These are phyloP conservation scores for Alloteropsis semialata DNA, from an alignment of 176 grass and related monocot genomes.

Conservation along the genomic window DNA sequence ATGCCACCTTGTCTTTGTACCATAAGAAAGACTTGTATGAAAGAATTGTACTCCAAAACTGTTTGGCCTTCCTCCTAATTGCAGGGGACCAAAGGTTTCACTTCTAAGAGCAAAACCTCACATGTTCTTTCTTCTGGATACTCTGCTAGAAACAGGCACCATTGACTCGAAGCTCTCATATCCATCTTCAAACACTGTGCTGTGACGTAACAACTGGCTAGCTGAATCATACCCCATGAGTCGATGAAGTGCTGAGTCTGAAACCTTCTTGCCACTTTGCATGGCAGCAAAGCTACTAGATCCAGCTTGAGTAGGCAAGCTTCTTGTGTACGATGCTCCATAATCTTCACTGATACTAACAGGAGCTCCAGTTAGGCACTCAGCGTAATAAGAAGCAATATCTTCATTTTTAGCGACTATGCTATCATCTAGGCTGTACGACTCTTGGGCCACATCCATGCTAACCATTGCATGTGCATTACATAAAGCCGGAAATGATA, in stretches of 20 bases:
- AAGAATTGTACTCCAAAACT: not conserved
- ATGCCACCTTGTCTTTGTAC: not conserved
- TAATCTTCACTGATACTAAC: conserved; percentile 35
- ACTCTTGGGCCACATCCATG: conserved; percentile 9
- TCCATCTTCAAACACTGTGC: conserved; percentile 41
- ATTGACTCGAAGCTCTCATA: conserved; percentile 66
- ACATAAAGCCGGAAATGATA: conserved; percentile 53
- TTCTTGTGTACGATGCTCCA: conserved; percentile 52
- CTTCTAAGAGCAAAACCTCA: conserved; percentile 13
- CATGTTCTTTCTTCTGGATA: conserved; percentile 49
- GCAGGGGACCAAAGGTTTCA: not conserved
- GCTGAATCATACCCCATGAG: conserved; percentile 98
- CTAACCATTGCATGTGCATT: not conserved
- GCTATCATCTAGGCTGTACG: not conserved
- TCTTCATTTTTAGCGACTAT: conserved; percentile 6
- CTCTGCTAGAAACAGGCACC: conserved; percentile 48
- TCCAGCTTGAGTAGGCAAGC: conserved; percentile 38
- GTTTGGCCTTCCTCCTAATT: not conserved
- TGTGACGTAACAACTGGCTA: conserved; percentile 63
- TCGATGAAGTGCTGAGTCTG: conserved; percentile 59
- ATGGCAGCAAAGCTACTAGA: conserved; percentile 15
- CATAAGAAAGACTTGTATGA: not conserved
- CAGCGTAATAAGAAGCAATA: conserved; percentile 32
- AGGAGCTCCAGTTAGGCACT: conserved; percentile 16
- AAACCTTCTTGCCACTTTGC: conserved; percentile 34